Evolutionary conservation across 2,329 filamentous ascomycete species (phyloP), one percentile per base, ranked within the genome.

Genomic region (Colletotrichum kahawae): DNA sequence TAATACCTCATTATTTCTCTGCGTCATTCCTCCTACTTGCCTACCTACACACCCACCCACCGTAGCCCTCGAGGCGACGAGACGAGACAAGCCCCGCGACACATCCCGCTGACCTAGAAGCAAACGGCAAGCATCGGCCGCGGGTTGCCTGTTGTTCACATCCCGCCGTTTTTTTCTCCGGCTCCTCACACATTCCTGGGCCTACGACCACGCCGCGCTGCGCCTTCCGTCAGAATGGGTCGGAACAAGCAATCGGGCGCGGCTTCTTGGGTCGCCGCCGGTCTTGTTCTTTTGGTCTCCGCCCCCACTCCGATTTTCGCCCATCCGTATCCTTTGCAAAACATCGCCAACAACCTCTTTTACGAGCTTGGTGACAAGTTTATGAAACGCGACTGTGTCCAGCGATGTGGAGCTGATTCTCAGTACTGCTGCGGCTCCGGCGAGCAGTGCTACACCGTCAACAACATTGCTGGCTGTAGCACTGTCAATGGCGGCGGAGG

Each of bases 371-470:
- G 89, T 78, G 87, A 85, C 78, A 87, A 87, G 70, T 91, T 85
- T 76, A 86, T 92, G 54, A 83, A 82, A 24, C 86, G 89, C 76
- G 82, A 81, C 71, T 92, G 90, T 84, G 85, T 82, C 60, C 81
- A 86, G 43, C 88, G 88, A 82, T 93, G 91, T 82, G 91, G 91
- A 76, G 82, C 83, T 67, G 83, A 90, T 69, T 88, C 88, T 78
- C 86, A 90, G 80, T 88, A 88, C 82, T 92, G 91, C 84, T 93
- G 91, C 79, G 81, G 81, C 27, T 78, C 82, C 69, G 85, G 84
- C 68, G 82, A 90, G 79, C 79, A 83, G 36, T 92, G 91, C 85
- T 88, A 86, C 72, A 92, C 90, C 7, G 81, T 84, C 7, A 82
- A 84, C 77, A 85, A 87, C 78, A 83, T 89, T 54, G 90, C 90